Percentiles rank a stretch among this genome's conserved stretches.
Conservation (phyloP, 2,329 filamentous ascomycete genomes). For the Helminthosporium solani region DNA sequence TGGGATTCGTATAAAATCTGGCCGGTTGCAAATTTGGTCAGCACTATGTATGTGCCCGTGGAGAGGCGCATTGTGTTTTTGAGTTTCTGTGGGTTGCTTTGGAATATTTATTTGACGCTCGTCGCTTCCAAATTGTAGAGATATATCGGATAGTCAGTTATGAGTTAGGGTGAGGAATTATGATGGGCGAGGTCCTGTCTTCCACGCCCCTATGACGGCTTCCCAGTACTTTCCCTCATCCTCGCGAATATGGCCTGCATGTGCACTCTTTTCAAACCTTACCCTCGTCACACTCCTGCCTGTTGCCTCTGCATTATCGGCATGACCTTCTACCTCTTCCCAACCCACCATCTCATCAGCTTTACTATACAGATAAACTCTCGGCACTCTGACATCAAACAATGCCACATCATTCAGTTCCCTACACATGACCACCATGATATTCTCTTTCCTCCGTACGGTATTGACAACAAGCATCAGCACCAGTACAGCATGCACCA, state of each 20-base stretch:
- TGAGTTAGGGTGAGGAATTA: background rate
- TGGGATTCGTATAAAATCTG: conserved; percentile 71
- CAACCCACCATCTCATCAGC: conserved; percentile 59
- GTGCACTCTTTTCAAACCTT: conserved; percentile 58
- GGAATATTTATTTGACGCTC: conserved; percentile 75
- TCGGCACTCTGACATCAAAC: conserved; percentile 41
- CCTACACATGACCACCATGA: conserved; percentile 29
- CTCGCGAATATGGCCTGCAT: conserved; percentile 62
- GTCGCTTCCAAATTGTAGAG: conserved; percentile 46
- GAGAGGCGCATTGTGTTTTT: conserved; percentile 69
- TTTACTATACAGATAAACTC: conserved; percentile 61
- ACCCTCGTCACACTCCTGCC: conserved; percentile 55
- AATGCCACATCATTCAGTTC: conserved; percentile 30
- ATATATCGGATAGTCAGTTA: conserved; percentile 7
- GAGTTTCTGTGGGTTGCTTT: conserved; percentile 69
- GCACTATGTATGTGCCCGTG: conserved; percentile 70
- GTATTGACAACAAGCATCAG: conserved; percentile 19
- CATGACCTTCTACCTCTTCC: conserved; percentile 58
- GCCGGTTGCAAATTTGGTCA: conserved; percentile 69
- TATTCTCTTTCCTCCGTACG: conserved; percentile 22
- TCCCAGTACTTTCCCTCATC: conserved; percentile 61
- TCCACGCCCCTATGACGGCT: conserved; percentile 37
- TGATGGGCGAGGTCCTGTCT: conserved; percentile 13
- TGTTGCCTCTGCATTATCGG: conserved; percentile 47
- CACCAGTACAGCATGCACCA: conserved; percentile 32